These are phyloP conservation scores for Phytopythium oedochilum DNA, from an alignment of 352 stramenopile species.

Conservation along the genomic window DNA sequence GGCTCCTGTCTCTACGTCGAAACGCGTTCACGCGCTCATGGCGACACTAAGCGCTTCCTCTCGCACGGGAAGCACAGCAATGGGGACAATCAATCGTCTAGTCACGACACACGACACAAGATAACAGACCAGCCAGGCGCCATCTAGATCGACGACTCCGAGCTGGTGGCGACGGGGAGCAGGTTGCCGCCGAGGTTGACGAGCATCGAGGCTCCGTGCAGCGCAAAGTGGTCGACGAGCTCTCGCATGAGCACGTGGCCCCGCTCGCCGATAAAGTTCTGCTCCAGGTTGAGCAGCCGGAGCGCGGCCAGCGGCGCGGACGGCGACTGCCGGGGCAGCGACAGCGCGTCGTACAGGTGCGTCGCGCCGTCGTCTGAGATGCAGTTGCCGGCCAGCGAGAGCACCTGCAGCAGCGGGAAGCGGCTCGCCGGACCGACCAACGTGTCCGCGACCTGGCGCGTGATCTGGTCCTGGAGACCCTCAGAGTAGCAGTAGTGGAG, in stretches of 20 bases:
- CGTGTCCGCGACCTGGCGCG: slow-evolving; percentile 27
- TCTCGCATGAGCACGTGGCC: slow-evolving; percentile 37
- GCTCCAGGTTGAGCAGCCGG: slow-evolving; percentile 27
- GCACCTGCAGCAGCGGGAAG: slow-evolving; percentile 25
- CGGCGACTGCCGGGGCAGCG: slow-evolving; percentile 4
- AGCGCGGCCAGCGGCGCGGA: slow-evolving; percentile 2
- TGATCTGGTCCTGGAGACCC: slow-evolving; percentile 44
- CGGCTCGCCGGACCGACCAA: slow-evolving; percentile 17
- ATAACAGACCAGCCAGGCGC: not conserved
- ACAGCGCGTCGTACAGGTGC: slow-evolving; percentile 29
- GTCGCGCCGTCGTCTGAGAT: slow-evolving; percentile 44
- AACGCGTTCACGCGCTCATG: too few species aligned
- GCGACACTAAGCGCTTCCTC: not conserved
- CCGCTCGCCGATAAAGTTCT: slow-evolving; percentile 57
- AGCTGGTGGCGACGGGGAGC: not conserved
- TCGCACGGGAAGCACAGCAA: not conserved
- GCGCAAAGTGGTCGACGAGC: slow-evolving; percentile 21
- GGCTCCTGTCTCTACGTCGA: too few species aligned
- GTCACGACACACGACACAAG: not conserved
- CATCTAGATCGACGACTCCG: not conserved
- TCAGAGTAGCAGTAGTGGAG: slow-evolving; percentile 48
- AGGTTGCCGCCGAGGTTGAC: slow-evolving; percentile 37
- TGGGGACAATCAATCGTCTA: not conserved
- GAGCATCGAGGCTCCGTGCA: slow-evolving; percentile 11
- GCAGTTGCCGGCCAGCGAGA: slow-evolving; percentile 47